Conservation (phyloP, 768 basidiomycete genomes). For the Termitomyces sp. region DNA sequence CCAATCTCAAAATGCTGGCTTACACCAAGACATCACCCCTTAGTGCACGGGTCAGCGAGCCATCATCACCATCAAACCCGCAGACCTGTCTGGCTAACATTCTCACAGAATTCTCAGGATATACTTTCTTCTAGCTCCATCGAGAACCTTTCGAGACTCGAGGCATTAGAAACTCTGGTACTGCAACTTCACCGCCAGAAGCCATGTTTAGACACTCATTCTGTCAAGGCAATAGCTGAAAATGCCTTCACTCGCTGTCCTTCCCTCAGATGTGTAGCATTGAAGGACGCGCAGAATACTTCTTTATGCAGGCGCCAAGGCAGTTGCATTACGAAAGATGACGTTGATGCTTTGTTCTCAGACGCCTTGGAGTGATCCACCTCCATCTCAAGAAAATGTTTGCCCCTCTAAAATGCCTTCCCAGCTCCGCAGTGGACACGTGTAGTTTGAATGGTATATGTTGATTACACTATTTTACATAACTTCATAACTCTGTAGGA, state of each 20-base stretch:
- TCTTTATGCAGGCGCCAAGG: constrained; percentile 7
- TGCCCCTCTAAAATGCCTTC: not conserved
- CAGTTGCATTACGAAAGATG: not conserved
- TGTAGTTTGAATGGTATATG: not conserved
- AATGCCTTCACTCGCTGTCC: constrained; percentile 8
- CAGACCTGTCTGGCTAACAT: not conserved
- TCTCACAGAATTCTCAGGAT: constrained; percentile 4
- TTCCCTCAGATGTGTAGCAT: constrained; percentile 8
- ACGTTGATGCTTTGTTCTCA: not conserved
- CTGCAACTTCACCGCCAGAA: not conserved
- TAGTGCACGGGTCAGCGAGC: not conserved
- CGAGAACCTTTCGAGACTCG: constrained; percentile 8
- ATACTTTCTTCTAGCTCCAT: not conserved
- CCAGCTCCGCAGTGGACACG: not conserved
- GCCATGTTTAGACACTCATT: not conserved
- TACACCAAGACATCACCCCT: not conserved
- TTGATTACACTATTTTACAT: not conserved
- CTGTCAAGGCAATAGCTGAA: constrained; percentile 2
- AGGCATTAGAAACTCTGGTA: constrained; percentile 4
- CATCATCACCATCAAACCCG: not conserved
- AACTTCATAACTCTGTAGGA: not conserved
- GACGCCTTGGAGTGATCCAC: not conserved
- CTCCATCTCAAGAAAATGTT: not conserved
- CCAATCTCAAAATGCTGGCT: constrained; percentile 1
- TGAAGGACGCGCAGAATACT: not conserved